Evolutionary conservation across 177 flowering plant genomes (phyloP), one percentile per base, ranked within the genome.

Genomic region (Tripterygium wilfordii): DNA sequence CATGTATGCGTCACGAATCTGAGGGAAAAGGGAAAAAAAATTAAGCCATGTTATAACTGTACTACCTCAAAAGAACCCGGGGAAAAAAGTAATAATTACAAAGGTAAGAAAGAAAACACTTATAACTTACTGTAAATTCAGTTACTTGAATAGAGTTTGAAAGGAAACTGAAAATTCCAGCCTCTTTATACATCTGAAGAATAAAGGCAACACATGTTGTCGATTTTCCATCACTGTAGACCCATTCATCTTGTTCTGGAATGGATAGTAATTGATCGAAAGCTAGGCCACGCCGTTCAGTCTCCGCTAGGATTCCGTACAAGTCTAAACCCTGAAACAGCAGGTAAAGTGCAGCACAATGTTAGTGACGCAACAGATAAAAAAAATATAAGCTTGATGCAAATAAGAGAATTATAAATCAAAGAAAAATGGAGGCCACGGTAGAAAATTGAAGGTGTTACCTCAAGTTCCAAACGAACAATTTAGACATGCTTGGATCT

Each of bases 241-340:
- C 77, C 99, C 99, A 94, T 18, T 94, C 96, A 64, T 94, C 99
- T 72, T 81, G 82, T 48, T 94, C 99, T 1, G 99, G 99, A 41
- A 87, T 75, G 21, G 96, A 77, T 30, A 94, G 87, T 45, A 94
- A 68, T 27, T 94, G 70, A 54, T 83, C 99, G 54, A 94, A 94
- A 13, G 85, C 49, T 26, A 81, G 60, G 15, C 92, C 96, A 43
- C 88, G 85, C 40, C 50, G 76, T 67, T 89, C 97, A 27, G 75
- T 71, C 70, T 94, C 99, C 27, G 38, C 80, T 36, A 94, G 66
- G 32, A 94, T 77, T 26, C 60, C 96, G 53, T 68, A 47, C 66
- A 94, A 69, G 55, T 83, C 92, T 63, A 94, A 67, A 51, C 46
- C 99, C 97, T 94, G 72, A 64, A 31, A 45, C n/a, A n/a, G n/a